Conservation (phyloP, 2,329 filamentous ascomycete genomes). For the Pleurostoma richardsiae region DNA sequence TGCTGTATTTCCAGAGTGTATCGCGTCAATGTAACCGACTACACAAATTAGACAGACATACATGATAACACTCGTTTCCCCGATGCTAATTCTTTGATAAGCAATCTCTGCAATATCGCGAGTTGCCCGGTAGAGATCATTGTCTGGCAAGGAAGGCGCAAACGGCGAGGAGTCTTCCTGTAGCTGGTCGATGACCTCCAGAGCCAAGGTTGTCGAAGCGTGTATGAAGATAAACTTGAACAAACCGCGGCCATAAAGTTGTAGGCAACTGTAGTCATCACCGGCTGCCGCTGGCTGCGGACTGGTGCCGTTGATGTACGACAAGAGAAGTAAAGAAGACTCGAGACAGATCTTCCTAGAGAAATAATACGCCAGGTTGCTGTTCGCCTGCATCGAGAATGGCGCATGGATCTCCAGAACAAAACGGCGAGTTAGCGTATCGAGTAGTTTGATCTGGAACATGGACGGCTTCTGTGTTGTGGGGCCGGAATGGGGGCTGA, state of each 20-base stretch:
- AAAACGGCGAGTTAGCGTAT: conserved; percentile 13
- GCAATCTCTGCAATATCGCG: not conserved
- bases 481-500: not conserved
- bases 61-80: not conserved
- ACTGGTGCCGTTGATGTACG: not conserved
- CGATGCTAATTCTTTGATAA: not conserved
- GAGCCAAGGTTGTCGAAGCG: not conserved
- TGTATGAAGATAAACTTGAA: not conserved
- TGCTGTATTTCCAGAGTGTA: not conserved
- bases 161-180: not conserved
- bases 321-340: not conserved
- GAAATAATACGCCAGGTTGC: conserved; percentile 12
- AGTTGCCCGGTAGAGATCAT: not conserved
- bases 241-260: not conserved
- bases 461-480: conserved; percentile 1
- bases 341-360: conserved; percentile 6
- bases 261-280: not conserved
- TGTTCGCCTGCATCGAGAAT: conserved; percentile 9
- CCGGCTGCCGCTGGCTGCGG: not conserved
- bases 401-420: conserved; percentile 14
- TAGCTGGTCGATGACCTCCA: not conserved
- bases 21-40: not conserved
- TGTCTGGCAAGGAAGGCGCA: not conserved
- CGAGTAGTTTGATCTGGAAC: conserved; percentile 8
- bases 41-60: not conserved